Percentiles rank a stretch among this genome's conserved stretches.
These are phyloP conservation scores for Anaeromyces robustus DNA, from an alignment of 192 early-diverging fungal species.

Conservation along the genomic window DNA sequence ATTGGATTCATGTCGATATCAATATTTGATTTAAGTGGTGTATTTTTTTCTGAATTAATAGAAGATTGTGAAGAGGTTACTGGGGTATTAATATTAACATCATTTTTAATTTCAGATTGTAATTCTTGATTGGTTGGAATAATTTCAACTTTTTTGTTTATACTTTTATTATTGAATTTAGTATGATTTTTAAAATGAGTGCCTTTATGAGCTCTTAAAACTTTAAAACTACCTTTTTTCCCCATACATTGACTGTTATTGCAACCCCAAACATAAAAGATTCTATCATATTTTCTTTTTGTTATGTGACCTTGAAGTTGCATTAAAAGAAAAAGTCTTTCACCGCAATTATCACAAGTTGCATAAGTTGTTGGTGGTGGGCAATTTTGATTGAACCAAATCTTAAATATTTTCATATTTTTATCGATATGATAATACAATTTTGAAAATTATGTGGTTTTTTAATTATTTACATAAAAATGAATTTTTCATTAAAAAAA, in stretches of 20 bases:
- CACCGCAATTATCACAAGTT: slow-evolving; percentile 36
- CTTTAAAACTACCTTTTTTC: slow-evolving; percentile 36
- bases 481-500: too few species aligned
- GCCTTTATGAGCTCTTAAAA: slow-evolving; percentile 31
- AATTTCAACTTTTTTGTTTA: background rate
- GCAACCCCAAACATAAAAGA: slow-evolving; percentile 69
- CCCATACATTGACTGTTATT: slow-evolving; percentile 57
- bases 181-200: background rate
- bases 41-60: background rate
- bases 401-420: slow-evolving; percentile 5
- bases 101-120: background rate
- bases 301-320: slow-evolving; percentile 62
- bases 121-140: background rate
- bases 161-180: background rate
- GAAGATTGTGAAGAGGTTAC: background rate
- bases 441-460: too few species aligned
- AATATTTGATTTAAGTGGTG: background rate
- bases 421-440: background rate
- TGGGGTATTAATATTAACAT: background rate
- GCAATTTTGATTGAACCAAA: slow-evolving; percentile 3
- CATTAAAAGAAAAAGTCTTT: slow-evolving; percentile 44
- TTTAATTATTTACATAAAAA: too few species aligned
- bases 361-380: slow-evolving; percentile 7
- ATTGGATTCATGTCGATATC: background rate
- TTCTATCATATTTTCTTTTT: slow-evolving; percentile 50